These are phyloP conservation scores for Agaricales sp. DNA, from an alignment of 1,284 basidiomycete species.

Conservation along the genomic window DNA sequence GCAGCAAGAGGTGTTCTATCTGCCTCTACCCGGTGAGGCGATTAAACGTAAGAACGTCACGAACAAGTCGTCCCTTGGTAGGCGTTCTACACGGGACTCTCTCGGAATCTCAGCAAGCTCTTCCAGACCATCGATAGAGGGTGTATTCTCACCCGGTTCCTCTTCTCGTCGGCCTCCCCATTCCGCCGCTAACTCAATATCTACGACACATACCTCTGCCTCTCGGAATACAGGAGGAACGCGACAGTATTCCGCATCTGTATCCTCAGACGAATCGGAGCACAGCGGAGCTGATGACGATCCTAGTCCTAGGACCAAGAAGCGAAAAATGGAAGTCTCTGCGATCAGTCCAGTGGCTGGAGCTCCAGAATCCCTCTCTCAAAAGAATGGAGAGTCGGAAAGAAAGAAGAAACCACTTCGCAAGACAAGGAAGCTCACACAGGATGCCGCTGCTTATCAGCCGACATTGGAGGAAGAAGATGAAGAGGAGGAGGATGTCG, in stretches of 20 bases:
- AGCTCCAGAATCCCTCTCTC: constrained; percentile 17
- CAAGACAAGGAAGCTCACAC: constrained; percentile 18
- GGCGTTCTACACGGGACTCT: constrained; percentile 10
- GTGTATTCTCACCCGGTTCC: background rate
- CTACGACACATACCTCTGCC: background rate
- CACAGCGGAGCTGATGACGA: background rate
- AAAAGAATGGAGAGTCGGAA: background rate
- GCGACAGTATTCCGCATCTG: background rate
- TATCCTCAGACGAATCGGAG: background rate
- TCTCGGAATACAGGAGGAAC: background rate
- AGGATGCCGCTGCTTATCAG: constrained; percentile 30
- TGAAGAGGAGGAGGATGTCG: constrained; percentile 17
- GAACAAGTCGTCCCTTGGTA: constrained; percentile 22
- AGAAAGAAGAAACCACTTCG: background rate
- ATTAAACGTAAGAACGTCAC: constrained; percentile 17
- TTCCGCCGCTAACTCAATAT: background rate
- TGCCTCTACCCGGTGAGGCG: constrained; percentile 28
- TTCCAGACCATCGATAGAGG: background rate
- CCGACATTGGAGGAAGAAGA: constrained; percentile 20
- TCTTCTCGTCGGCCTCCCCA: background rate
- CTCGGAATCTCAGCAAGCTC: background rate
- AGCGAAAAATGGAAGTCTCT: constrained; percentile 6
- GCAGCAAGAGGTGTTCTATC: constrained; percentile 53
- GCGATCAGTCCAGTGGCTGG: constrained; percentile 17
- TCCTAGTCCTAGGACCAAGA: background rate